Evolutionary conservation across 257 asterid species (phyloP), one percentile per base, ranked within the genome.

Genomic region (Salvia splendens): DNA sequence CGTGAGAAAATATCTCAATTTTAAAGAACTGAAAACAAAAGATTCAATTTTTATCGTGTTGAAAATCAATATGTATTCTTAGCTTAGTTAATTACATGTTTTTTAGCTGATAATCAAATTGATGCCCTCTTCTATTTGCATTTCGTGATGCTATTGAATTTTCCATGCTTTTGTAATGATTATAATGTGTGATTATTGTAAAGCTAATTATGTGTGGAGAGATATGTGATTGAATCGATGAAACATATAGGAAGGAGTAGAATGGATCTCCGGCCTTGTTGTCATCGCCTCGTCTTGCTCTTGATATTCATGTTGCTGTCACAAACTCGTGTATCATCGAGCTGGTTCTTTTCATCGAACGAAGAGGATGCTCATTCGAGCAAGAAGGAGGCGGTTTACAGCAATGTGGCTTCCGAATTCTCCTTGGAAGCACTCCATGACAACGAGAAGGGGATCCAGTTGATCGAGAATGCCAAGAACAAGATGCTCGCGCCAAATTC

Each of bases 341-440:
- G 87, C 76, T 79, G 86, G 79, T 73, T 79, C 30, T 84, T 81
- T 55, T 77, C 82, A 0, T 60, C 80, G 0, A 64, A 73, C 2
- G 50, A 61, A 40, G 70, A 72, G 16, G 57, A 72, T 15, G 57
- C 71, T 24, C 30, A 24, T 45, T 4, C 71, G 0, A 59, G 70
- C 55, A 10, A 75, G 43, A 35, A 53, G 60, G 30, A 24, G 30
- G 32, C 2, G 49, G 46, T 42, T 42, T 12, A 55, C 15, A 71
- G 54, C n/a, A 72, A 63, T 2, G 50, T 12, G 9, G 80, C 70
- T 38, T 81, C 94, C 6, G 94, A 88, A 17, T 88, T 93, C 71
- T 86, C 97, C 8, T 76, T 90, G 67, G 84, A 85, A 68, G 70
- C 78, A 51, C 69, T 82, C n/a, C 77, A 75, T 48, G 76, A 80